Base-by-base conservation (phyloP, 1,284 basidiomycete genomes). In the Pseudozyma flocculosa region DNA sequence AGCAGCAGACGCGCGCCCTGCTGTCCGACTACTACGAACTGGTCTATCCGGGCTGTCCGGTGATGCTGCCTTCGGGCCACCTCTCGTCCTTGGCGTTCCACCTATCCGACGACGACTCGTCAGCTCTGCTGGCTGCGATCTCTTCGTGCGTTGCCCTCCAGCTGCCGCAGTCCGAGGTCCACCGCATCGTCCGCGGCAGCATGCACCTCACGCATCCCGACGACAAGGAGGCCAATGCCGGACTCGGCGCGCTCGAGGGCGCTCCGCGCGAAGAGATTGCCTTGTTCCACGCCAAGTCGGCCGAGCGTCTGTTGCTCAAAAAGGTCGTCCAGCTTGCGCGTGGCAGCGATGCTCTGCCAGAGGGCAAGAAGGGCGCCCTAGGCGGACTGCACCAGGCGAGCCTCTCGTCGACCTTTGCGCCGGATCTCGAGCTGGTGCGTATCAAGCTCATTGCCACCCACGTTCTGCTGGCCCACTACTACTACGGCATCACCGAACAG, bases 391-490 rank as follows among this genome's bases (percentile, higher is more conserved):
- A n/a, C n/a, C n/a, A n/a, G n/a, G n/a, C n/a, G n/a, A n/a, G n/a
- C n/a, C n/a, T n/a, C n/a, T n/a, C 26, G 11, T 29, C 26, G 26
- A 17, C 22, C 22, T 22, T 34, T 41, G 51, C 47, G 23, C 30
- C 52, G 29, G 70, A 73, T 34, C 36, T 63, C n/a, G 61, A 70
- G 43, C 47, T 73, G 15, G 45, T 63, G 2, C 46, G 54, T 17
- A 73, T 73, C 60, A 71, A 73, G 58, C 61, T 61, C 32, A 64
- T 62, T 22, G 68, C 70, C 1, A 71, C 70, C 11, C 68, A 70
- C 26, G 64, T 61, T 14, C 53, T 73, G 26, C 50, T 73, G 15
- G 50, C 68, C 5, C 68, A 71, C 39, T 73, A 69, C 50, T 59
- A 69, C 47, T 73, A 71, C 43, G 70, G 70, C 34, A 56, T 52